These are phyloP conservation scores for Termitomyces sp. DNA, from an alignment of 768 basidiomycete species.

Conservation along the genomic window DNA sequence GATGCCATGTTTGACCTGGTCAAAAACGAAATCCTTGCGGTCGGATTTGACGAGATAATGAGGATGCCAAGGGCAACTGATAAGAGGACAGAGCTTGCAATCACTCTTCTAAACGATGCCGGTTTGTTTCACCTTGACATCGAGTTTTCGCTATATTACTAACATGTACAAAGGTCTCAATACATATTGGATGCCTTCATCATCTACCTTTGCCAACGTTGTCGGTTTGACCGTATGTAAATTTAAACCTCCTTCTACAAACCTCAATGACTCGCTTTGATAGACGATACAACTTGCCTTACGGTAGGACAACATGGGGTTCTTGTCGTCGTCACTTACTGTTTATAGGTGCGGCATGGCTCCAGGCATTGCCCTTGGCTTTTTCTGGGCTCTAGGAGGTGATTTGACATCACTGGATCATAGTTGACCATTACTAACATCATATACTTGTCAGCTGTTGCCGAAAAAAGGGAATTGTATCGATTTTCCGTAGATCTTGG, in stretches of 20 bases:
- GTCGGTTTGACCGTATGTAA: conserved; percentile 61
- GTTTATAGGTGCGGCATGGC: conserved; percentile 58
- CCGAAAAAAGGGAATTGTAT: conserved; percentile 60
- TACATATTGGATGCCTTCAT: conserved; percentile 65
- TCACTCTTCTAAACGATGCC: conserved; percentile 66
- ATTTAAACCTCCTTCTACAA: background rate
- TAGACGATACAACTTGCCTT: conserved; percentile 66
- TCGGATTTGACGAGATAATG: conserved; percentile 68
- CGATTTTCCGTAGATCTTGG: conserved; percentile 67
- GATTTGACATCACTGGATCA: background rate
- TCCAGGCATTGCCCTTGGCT: conserved; percentile 64
- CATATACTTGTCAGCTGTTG: conserved; percentile 37
- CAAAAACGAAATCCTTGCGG: conserved; percentile 65
- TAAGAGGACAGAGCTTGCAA: conserved; percentile 55
- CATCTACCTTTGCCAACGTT: conserved; percentile 54
- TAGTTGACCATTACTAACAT: background rate
- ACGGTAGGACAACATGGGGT: conserved; percentile 35
- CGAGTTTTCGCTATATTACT: background rate
- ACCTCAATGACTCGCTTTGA: background rate
- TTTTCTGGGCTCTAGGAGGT: conserved; percentile 73
- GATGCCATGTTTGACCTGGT: conserved; percentile 68
- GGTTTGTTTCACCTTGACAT: conserved; percentile 29
- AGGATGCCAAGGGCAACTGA: conserved; percentile 61
- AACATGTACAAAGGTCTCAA: conserved; percentile 44
- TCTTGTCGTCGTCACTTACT: background rate